These are phyloP conservation scores for Lachancea lanzarotensis DNA, from an alignment of 805 yeast genomes.

Conservation along the genomic window DNA sequence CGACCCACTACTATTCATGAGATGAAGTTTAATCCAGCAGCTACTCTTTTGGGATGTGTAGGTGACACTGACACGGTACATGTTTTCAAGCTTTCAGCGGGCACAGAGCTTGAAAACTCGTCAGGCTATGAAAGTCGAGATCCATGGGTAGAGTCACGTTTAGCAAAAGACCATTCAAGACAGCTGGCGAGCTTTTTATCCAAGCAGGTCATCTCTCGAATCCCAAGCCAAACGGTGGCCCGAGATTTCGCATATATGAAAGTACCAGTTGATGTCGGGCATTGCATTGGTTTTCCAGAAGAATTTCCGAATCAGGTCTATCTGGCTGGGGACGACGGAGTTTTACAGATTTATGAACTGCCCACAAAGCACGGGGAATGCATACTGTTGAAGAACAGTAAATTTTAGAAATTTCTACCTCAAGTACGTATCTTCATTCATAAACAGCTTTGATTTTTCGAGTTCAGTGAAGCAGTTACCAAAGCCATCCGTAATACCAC, in stretches of 20 bases:
- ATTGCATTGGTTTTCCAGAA: slow-evolving; percentile 29
- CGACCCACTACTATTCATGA: slow-evolving; percentile 69
- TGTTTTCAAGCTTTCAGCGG: slow-evolving; percentile 61
- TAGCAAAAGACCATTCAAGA: slow-evolving; percentile 16
- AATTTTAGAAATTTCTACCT: slow-evolving; percentile 6
- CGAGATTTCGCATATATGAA: slow-evolving; percentile 29
- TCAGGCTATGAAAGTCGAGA: slow-evolving; percentile 1
- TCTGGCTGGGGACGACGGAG: slow-evolving; percentile 27
- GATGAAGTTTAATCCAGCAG: slow-evolving; percentile 56
- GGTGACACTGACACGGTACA: slow-evolving; percentile 88
- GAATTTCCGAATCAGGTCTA: slow-evolving; percentile 28
- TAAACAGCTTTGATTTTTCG: background rate
- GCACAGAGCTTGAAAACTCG: background rate
- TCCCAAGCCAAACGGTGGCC: slow-evolving; percentile 26
- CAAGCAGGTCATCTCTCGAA: slow-evolving; percentile 22
- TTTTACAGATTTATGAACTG: slow-evolving; percentile 21
- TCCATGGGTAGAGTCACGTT: slow-evolving; percentile 2
- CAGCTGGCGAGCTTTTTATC: slow-evolving; percentile 23
- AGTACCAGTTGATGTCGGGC: slow-evolving; percentile 16
- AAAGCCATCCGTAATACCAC: slow-evolving; percentile 19
- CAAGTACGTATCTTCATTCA: background rate
- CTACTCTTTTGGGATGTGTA: slow-evolving; percentile 66
- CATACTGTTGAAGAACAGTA: slow-evolving; percentile 24
- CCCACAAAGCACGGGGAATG: slow-evolving; percentile 28
- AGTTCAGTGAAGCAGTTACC: slow-evolving; percentile 3